These are phyloP conservation scores for Brasenia schreberi DNA, from an alignment of 164 flowering plant genomes.

Conservation along the genomic window DNA sequence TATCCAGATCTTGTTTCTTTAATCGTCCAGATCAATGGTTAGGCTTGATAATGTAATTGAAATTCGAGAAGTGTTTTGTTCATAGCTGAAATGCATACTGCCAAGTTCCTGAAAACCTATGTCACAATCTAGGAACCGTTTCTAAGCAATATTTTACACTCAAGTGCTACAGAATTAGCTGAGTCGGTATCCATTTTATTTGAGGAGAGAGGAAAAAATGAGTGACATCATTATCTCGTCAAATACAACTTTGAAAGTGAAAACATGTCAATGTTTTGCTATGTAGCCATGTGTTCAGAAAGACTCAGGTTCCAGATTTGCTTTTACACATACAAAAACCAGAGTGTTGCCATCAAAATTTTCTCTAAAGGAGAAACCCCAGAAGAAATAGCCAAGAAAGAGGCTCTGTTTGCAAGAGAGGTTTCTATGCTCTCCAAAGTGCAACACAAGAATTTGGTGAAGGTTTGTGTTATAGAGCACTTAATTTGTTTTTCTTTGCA, in stretches of 20 bases:
- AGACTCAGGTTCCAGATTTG: neutral
- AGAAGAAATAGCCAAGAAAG: conserved; percentile 66
- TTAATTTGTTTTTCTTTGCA: too few species aligned
- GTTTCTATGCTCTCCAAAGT: conserved; percentile 89
- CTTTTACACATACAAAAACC: conserved; percentile 54
- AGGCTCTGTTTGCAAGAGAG: conserved; percentile 68
- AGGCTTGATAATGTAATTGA: neutral
- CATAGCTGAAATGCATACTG: neutral
- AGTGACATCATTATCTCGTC: too few species aligned
- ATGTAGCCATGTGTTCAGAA: neutral
- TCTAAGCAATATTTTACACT: too few species aligned
- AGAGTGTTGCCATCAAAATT: conserved; percentile 86
- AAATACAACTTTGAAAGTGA: too few species aligned
- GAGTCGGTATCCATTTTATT: too few species aligned
- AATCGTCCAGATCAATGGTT: neutral
- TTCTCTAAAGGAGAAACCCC: conserved; percentile 75
- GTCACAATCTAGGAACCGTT: too few species aligned
- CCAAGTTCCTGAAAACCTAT: too few species aligned
- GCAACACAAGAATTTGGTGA: conserved; percentile 86
- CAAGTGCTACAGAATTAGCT: too few species aligned
- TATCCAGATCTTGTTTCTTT: neutral
- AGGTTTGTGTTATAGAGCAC: conserved; percentile 30
- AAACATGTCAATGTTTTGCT: too few species aligned
- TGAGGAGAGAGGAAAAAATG: too few species aligned
- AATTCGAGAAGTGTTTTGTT: neutral